A percentile compares a stretch with the other conserved stretches of the same genome.
phyloP scores from a whole-genome alignment of 202 grass and related monocot genomes.

The Carex sylvatica region DNA sequence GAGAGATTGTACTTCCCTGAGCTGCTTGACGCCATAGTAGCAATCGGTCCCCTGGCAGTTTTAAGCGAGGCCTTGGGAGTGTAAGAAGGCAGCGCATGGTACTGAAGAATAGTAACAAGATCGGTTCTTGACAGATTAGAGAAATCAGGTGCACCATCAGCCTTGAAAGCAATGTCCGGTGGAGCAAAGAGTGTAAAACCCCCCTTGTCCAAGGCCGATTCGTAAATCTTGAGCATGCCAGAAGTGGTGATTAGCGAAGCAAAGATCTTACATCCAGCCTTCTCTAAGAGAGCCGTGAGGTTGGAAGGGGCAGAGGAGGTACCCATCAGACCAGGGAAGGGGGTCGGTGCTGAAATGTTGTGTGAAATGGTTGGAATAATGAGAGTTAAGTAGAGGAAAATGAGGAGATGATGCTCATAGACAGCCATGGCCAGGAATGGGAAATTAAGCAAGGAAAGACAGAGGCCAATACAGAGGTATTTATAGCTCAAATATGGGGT shows the following conservation, averaged over 20 bases:
- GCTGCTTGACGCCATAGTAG: constrained; percentile 67
- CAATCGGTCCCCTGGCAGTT: constrained; percentile 41
- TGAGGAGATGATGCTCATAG: background rate
- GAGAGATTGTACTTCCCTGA: constrained; percentile 67
- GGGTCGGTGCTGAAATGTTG: constrained; percentile 84
- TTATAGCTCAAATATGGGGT: no score
- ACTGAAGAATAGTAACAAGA: constrained; percentile 76
- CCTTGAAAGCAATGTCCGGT: constrained; percentile 83
- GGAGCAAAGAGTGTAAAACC: constrained; percentile 83
- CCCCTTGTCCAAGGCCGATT: constrained; percentile 74
- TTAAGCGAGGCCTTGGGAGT: constrained; percentile 76
- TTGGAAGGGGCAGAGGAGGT: constrained; percentile 53
- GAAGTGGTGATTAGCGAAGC: constrained; percentile 61
- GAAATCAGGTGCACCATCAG: constrained; percentile 58
- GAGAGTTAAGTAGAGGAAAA: constrained; percentile 30
- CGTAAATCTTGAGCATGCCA: constrained; percentile 72
- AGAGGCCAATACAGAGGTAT: no score
- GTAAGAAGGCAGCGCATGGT: constrained; percentile 84
- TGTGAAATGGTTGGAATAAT: constrained; percentile 26
- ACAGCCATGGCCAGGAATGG: constrained; percentile 34
- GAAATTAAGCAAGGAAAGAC: background rate
- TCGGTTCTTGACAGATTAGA: constrained; percentile 59
- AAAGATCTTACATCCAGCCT: constrained; percentile 85
- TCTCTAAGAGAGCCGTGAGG: constrained; percentile 72
- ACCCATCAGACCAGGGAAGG: constrained; percentile 61